Evolutionary conservation across 305 asterid species (phyloP), one percentile per base, ranked within the genome.

Genomic region (Solanum hybrid): DNA sequence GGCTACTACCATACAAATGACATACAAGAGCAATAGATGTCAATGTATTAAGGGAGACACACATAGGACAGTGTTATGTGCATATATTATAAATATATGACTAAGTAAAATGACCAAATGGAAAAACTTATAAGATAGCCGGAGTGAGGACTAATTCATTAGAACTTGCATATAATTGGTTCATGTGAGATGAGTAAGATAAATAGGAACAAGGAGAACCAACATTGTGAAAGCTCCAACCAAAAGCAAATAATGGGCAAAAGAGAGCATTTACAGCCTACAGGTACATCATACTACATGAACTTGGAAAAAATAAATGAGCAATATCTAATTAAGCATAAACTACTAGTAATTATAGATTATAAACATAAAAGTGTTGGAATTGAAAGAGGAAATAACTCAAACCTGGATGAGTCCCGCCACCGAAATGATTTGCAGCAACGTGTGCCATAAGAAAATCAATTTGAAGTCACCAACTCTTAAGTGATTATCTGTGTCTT

Each of bases 321-420:
- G 37, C 37, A 81, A 81, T 22, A 51, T 82, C 27, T 29, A 82
- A 29, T 16, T 31, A 51, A 84, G 75, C 87, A 84, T 60, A n/a
- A 85, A 64, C 31, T 32, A 31, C 76, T 85, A 85, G n/a, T 20
- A 6, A n/a, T 10, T 22, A 13, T 6, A 31, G 27, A 56, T 32
- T 20, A 56, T 85, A 32, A 32, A 60, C 51, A 85, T 60, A 31
- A 60, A 36, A 32, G 73, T 38, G 22, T 51, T 27, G 37, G 66
- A 76, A 26, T 76, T 40, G 86, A 81, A 88, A n/a, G 82, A 88
- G 38, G 36, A 85, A 56, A 56, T 10, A 91, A 89, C 88, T 86
- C 91, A 88, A 81, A 96, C 99, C 99, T 94, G 93, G 91, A 85
- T 91, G 92, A 86, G 92, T 92, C 73, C 94, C 95, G 78, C 94